Conservation (phyloP, 495 filamentous ascomycete species). For the Wilcoxina mikolae region DNA sequence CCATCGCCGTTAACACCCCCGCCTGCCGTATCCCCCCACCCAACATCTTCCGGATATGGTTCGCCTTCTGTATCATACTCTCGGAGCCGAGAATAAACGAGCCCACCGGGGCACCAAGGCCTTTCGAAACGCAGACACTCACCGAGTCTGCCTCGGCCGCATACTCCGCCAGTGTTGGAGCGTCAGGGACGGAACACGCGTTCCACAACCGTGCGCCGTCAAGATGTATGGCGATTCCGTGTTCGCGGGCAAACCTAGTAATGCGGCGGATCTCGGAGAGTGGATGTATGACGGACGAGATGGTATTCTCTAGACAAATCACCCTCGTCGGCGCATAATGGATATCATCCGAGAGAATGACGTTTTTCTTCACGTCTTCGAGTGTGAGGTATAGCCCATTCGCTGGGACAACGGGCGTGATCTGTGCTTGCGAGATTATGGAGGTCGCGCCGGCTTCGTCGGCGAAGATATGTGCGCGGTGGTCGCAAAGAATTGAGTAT, state of each 20-base stretch:
- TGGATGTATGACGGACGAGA: constrained; percentile 64
- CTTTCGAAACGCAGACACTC: constrained; percentile 76
- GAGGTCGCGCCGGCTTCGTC: constrained; percentile 63
- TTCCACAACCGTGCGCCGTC: constrained; percentile 83
- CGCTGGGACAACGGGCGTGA: constrained; percentile 42
- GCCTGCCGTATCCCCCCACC: constrained; percentile 71
- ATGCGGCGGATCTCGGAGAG: constrained; percentile 53
- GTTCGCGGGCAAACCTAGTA: constrained; percentile 48
- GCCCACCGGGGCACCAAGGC: constrained; percentile 76
- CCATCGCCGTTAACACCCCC: constrained; percentile 45
- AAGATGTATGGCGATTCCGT: constrained; percentile 59
- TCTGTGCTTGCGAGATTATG: constrained; percentile 43
- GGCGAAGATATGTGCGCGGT: constrained; percentile 48
- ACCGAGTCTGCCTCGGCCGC: constrained; percentile 62
- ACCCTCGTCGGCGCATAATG: constrained; percentile 59
- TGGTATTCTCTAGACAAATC: constrained; percentile 76
- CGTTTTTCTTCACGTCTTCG: constrained; percentile 51
- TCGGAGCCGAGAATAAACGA: constrained; percentile 57
- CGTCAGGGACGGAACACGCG: constrained; percentile 44
- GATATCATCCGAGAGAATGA: constrained; percentile 38
- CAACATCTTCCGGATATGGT: constrained; percentile 70
- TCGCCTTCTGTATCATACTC: constrained; percentile 47
- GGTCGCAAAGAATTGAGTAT: constrained; percentile 53
- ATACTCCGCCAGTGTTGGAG: constrained; percentile 44
- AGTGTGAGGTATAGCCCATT: constrained; percentile 64